A percentile compares a stretch with the other conserved stretches of the same genome.
These are phyloP conservation scores for Quercus lobata DNA, from an alignment of 331 rosid genomes.

Conservation along the genomic window DNA sequence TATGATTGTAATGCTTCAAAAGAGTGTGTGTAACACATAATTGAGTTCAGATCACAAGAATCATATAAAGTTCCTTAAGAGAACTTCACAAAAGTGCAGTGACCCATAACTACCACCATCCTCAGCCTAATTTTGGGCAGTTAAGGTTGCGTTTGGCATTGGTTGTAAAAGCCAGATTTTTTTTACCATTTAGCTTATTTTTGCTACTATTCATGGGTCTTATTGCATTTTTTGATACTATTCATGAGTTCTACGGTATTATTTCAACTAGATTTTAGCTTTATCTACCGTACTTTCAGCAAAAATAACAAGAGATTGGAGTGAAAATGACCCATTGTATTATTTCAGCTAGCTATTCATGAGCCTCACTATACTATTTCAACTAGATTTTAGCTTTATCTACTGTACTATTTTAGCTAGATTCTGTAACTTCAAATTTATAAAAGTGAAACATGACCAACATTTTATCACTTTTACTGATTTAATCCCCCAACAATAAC, in stretches of 20 bases:
- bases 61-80: background rate
- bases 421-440: too few species aligned
- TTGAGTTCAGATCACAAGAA: background rate
- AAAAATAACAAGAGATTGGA: too few species aligned
- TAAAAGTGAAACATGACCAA: too few species aligned
- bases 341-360: too few species aligned
- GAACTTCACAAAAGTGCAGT: background rate
- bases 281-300: rapidly evolving
- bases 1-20: background rate
- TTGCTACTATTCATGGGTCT: rapidly evolving
- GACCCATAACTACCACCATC: background rate
- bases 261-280: too few species aligned
- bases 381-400: too few species aligned
- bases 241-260: rapidly evolving
- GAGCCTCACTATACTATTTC: rapidly evolving
- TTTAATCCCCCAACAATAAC: background rate
- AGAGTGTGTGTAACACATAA: background rate
- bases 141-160: background rate
- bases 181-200: too few species aligned
- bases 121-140: background rate
- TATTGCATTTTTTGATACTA: too few species aligned
- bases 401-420: too few species aligned
- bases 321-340: too few species aligned
- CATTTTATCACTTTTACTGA: background rate
- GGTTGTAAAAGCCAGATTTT: too few species aligned